phyloP scores from a whole-genome alignment of 208 protist genomes.

The Leishmania turanica region DNA sequence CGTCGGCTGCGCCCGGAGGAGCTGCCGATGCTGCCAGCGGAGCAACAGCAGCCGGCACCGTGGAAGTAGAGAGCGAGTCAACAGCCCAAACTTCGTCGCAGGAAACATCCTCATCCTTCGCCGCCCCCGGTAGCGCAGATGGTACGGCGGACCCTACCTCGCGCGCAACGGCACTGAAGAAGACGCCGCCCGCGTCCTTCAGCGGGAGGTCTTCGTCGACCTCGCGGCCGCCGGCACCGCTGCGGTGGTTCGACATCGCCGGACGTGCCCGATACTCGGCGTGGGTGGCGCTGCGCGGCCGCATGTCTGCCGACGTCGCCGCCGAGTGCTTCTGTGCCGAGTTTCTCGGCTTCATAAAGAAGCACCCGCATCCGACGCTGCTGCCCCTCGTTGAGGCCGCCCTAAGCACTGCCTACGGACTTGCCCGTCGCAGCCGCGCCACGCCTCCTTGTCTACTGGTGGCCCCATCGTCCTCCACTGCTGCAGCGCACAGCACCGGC shows the following conservation, averaged over 20 bases:
- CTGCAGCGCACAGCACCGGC: background rate
- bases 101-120: background rate
- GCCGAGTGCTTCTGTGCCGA: constrained; percentile 72
- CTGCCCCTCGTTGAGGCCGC: constrained; percentile 60
- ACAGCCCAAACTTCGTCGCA: background rate
- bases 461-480: background rate
- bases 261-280: constrained; percentile 39
- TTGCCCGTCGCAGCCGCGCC: constrained; percentile 19
- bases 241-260: constrained; percentile 71
- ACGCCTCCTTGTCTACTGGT: background rate
- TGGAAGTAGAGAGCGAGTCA: background rate
- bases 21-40: background rate
- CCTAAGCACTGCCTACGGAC: constrained; percentile 41
- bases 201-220: background rate
- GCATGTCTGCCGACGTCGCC: constrained; percentile 64
- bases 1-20: background rate
- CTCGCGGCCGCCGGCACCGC: constrained; percentile 10
- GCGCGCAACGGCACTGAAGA: background rate
- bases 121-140: background rate
- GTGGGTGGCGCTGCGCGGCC: constrained; percentile 61
- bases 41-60: background rate
- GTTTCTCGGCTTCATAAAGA: constrained; percentile 62
- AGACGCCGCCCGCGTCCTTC: background rate
- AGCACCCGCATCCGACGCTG: constrained; percentile 42
- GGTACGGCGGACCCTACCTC: background rate